Evolutionary conservation across 23 red algal species (phyloP), one percentile per base, ranked within the genome.

Genomic region (Gracilaria gracilis): DNA sequence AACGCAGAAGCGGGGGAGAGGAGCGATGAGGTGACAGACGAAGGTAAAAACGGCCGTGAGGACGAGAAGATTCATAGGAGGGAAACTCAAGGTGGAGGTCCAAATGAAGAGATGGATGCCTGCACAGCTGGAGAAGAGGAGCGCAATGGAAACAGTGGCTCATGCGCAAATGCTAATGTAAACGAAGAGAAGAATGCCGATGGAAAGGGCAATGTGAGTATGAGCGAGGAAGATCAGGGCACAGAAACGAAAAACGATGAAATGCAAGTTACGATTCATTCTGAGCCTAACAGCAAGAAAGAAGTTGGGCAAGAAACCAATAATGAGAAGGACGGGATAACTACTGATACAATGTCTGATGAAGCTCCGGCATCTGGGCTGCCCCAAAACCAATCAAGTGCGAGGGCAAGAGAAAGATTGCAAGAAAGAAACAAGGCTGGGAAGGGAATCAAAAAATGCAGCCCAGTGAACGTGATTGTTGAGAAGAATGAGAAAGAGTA

Each of bases 401-500:
- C 25, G 7, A 64, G 2, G 24, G 64, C 12, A 1, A 0, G 9
- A 37, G 64, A 32, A 32, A 28, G 31, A 36, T 9, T 24, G 27
- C 3, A 29, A 19, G 11, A 32, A 36, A 32, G 20, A 69, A 20
- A 69, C 31, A 38, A 69, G 19, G 64, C 6, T 23, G 8, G 32
- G 32, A 15, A 38, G 8, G 32, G 16, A 36, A 32, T 37, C 31
- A 20, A 69, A 8, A 17, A 69, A 9, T 36, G 64, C 19, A 65
- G 61, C 33, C 61, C 61, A 1, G 61, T 65, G 32, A 69, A 69
- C 37, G 64, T 69, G 27, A 36, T 69, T 13, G 64, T 37, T 69
- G 7, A 37, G 20, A 69, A 69, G 64, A 38, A 69, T 31, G 64
- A 37, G 27, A 69, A 69, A 24, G 31, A 69, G 37, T 69, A 15